Conservation (phyloP, 768 basidiomycete species). For the Tricholoma sp. region DNA sequence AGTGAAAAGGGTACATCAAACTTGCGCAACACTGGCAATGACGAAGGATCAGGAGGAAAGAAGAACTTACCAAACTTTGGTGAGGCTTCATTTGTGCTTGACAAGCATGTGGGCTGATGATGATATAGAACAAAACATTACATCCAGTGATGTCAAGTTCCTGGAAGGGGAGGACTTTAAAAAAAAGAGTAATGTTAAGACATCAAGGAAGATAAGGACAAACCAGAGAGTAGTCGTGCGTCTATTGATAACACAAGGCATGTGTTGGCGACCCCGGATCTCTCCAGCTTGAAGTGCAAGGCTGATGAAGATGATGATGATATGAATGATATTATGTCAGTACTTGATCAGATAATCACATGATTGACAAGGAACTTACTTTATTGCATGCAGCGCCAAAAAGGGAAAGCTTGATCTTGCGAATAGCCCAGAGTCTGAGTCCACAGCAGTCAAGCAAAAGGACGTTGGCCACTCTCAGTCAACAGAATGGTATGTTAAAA, state of each 20-base stretch:
- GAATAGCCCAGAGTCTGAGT: not conserved
- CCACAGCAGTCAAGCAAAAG: not conserved
- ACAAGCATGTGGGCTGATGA: not conserved
- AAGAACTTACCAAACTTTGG: no score
- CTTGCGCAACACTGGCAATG: no score
- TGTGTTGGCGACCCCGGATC: not conserved
- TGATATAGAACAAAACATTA: not conserved
- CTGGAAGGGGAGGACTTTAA: not conserved
- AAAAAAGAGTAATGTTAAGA: not conserved
- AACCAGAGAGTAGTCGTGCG: not conserved
- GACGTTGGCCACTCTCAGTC: not conserved
- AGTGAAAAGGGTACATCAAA: not conserved
- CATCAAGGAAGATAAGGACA: not conserved
- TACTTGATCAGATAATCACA: not conserved
- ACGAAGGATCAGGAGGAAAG: no score
- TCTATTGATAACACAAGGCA: not conserved
- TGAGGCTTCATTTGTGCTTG: not conserved
- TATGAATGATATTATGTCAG: not conserved
- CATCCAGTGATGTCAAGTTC: not conserved
- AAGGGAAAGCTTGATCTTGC: not conserved
- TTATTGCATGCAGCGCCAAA: not conserved
- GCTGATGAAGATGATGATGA: not conserved
- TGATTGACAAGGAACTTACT: not conserved
- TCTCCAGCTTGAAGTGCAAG: not conserved
- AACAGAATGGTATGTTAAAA: not conserved